A percentile compares a stretch with the other conserved stretches of the same genome.
Conservation (phyloP, 1,139 yeast genomes). For the Martiniozyma asiatica region DNA sequence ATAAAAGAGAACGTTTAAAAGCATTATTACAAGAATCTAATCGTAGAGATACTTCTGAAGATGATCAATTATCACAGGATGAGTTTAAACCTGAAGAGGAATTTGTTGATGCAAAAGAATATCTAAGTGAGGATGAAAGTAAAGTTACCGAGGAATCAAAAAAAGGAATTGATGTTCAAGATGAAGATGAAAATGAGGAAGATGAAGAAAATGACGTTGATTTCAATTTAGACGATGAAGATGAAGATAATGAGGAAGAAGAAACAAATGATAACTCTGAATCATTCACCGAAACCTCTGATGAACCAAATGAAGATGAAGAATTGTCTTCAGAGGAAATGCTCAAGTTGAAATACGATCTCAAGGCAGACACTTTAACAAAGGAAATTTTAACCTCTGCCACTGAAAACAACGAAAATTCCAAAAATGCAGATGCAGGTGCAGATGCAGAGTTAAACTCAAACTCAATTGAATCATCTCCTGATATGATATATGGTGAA, state of each 20-base stretch:
- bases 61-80: constrained; percentile 8
- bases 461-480: constrained; percentile 27
- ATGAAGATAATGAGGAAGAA: constrained; percentile 1
- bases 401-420: neutral
- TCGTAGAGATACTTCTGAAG: neutral
- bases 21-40: constrained; percentile 5
- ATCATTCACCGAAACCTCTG: constrained; percentile 1
- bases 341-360: constrained; percentile 23
- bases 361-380: constrained; percentile 13
- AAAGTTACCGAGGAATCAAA: neutral
- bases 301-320: constrained; percentile 7
- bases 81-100: constrained; percentile 6
- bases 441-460: constrained; percentile 18
- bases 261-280: neutral
- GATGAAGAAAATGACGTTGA: constrained; percentile 10
- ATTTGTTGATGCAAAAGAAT: constrained; percentile 5
- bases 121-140: neutral
- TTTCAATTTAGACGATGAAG: constrained; percentile 11
- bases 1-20: constrained; percentile 8
- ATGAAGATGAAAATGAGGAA: constrained; percentile 13
- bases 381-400: constrained; percentile 11
- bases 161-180: neutral
- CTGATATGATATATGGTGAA: constrained; percentile 10
- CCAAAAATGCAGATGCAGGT: constrained; percentile 14
- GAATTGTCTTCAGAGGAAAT: constrained; percentile 5